phyloP scores from a whole-genome alignment of 352 stramenopile species.

The Phytopythium montanum region DNA sequence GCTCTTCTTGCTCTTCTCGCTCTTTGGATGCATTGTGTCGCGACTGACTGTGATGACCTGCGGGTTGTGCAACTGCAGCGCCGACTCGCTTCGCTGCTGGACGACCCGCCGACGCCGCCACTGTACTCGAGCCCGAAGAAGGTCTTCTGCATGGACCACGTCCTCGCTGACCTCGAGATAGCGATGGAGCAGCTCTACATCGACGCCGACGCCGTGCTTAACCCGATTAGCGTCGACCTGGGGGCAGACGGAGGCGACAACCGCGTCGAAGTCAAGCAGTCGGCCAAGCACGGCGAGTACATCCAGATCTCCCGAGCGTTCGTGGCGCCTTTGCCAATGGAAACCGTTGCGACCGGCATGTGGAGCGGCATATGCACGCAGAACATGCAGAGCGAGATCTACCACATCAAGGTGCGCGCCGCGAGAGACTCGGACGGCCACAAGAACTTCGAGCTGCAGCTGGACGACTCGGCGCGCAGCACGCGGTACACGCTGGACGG shows the following conservation, averaged over 20 bases:
- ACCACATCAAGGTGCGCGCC: conserved; percentile 1
- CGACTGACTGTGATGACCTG: not conserved
- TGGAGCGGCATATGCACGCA: not conserved
- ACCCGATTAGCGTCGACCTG: not conserved
- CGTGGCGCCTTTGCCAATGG: not conserved
- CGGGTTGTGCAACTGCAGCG: not conserved
- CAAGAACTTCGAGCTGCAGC: conserved; percentile 2
- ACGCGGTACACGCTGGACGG: not conserved
- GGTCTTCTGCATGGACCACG: conserved; percentile 7
- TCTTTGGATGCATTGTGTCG: not conserved
- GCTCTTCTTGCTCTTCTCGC: not conserved
- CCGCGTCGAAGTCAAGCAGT: not conserved
- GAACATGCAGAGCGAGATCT: not conserved
- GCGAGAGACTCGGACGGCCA: not conserved
- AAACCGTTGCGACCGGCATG: not conserved
- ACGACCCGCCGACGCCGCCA: not conserved
- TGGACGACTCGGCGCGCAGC: not conserved
- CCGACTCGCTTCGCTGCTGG: not conserved
- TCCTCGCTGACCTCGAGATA: not conserved
- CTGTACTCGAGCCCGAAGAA: not conserved
- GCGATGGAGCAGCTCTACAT: conserved; percentile 8
- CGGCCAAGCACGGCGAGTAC: not conserved
- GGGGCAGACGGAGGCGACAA: not conserved
- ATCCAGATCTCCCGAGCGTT: not conserved
- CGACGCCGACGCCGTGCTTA: not conserved